These are phyloP conservation scores for Asclepias syriaca DNA, from an alignment of 257 asterid genomes.

Conservation along the genomic window DNA sequence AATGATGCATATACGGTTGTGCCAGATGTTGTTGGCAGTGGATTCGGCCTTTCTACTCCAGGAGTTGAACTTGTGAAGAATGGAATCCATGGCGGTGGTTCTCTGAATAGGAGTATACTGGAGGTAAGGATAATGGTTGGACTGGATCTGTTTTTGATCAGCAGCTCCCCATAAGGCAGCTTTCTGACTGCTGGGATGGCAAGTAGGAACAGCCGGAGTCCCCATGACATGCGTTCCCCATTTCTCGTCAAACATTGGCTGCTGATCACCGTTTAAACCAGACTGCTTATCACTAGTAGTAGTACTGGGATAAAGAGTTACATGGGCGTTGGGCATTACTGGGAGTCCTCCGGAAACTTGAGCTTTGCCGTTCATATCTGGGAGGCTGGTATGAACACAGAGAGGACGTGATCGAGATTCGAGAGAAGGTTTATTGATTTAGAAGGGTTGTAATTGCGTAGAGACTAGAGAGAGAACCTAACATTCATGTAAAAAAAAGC, in stretches of 20 bases:
- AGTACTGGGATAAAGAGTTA: neutral
- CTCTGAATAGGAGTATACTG: conserved; percentile 31
- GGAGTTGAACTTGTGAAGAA: conserved; percentile 38
- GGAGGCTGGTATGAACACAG: too few relatives aligned
- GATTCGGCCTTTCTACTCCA: conserved; percentile 47
- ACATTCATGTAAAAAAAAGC: too few relatives aligned
- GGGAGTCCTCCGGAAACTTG: too few relatives aligned
- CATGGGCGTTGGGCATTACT: neutral
- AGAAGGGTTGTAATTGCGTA: too few relatives aligned
- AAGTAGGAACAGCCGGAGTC: neutral
- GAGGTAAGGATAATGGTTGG: conserved; percentile 40
- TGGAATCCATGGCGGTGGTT: conserved; percentile 19
- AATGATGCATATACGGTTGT: conserved; percentile 27
- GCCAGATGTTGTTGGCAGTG: conserved; percentile 47
- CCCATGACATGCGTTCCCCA: conserved; percentile 1
- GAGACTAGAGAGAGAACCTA: too few relatives aligned
- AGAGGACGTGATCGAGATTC: too few relatives aligned
- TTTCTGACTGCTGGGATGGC: neutral
- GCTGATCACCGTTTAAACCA: neutral
- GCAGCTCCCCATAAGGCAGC: too few relatives aligned
- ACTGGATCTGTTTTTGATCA: conserved; percentile 6
- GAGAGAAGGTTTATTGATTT: too few relatives aligned
- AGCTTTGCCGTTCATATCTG: too few relatives aligned
- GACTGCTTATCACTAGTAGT: neutral
- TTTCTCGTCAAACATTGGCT: neutral